Evolutionary conservation across 2,329 filamentous ascomycete species (phyloP), one percentile per base, ranked within the genome.

Genomic region (Phoma sp.): DNA sequence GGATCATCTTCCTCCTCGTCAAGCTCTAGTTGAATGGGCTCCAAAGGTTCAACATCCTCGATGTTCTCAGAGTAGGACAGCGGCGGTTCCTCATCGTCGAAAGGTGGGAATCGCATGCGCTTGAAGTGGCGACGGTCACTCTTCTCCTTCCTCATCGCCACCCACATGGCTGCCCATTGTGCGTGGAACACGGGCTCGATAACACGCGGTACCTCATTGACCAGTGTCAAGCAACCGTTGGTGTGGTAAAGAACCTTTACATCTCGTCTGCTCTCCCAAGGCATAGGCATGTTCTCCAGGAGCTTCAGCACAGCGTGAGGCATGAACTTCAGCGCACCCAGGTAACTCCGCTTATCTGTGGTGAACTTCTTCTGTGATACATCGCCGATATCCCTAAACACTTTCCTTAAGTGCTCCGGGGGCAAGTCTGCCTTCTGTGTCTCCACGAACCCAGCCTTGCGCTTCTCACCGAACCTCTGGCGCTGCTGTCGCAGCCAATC

Each of bases 121-220:
- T 99, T 99, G 83, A 99, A 99, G 66, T 98, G 86, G 71, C 93
- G 82, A 75, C 95, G 83, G 70, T 99, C 95, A 71, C 92, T 95
- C 82, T 99, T 99, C 74, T 99, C 95, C 67, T 96, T 89, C 67
- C 95, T 87, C 95, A 99, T 99, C 39, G 90, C 91, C 24, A 96
- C 88, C 95, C 95, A 99, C 95, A 99, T 99, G 49, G 93, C 96
- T 10, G 95, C 95, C 95, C 95, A 99, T 75, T 99, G 95, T 52
- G 95, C 95, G 73, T 97, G 93, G 76, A 96, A 99, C 4, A 99
- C 90, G 0, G 95, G 95, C 73, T 98, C 95, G 68, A 99, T 98
- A 50, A 99, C 96, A 67, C 96, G 86, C 11, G 96, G 95, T 6
- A 89, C 91, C 79, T 99, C 95, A 74, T 99, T 99, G 68, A 99